Evolutionary conservation across 306 rosid species (phyloP), one percentile per base, ranked within the genome.

Genomic region (Alnus rubra): DNA sequence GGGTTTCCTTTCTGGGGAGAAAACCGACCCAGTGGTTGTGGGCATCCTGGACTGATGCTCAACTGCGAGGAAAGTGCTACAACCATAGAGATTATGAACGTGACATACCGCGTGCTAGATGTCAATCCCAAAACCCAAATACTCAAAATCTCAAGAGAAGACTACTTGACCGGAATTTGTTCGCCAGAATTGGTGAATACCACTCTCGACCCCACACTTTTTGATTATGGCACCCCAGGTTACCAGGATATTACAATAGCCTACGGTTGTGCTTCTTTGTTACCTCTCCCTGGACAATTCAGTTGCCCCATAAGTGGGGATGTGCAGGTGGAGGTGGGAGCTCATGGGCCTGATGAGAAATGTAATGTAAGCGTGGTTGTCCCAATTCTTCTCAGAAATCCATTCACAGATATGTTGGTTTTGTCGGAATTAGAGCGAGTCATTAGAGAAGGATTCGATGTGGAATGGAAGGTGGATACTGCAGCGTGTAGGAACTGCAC

Each of bases 1-100:
- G 75, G 76, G 19, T 79, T 80, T 79, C 92, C 89, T 23, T 86
- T 88, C 69, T 86, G 88, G 92, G 90, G 91, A 73, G 35, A 1
- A 0, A 13, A 4, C 2, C 84, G 88, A 19, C 81, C 86, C 7
- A 63, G 7, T 0, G 45, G 0, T 44, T 92, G 97, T 74, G 96
- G 94, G 63, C 9, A 84, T 76, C 89, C 82, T 49, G 69, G 44
- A 11, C 64, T 89, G 37, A 18, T 60, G 8, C 83, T 89, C 45
- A 9, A 1, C 3, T 92, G 97, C 52, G 7, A 30, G 15, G 1
- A 8, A 3, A 51, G 12, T 39, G 67, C 3, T 9, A 12, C 82
- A 47, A 62, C 71, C 77, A 78, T 90, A 31, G 65, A 76, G 19
- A 89, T 90, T 63, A 55, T 33, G n/a, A 74, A 28, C 10, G 79